Percentiles rank a stretch among this genome's conserved stretches.
Conservation (phyloP, 371 early-diverging fungal genomes). For the Phascolomyces articulosus region DNA sequence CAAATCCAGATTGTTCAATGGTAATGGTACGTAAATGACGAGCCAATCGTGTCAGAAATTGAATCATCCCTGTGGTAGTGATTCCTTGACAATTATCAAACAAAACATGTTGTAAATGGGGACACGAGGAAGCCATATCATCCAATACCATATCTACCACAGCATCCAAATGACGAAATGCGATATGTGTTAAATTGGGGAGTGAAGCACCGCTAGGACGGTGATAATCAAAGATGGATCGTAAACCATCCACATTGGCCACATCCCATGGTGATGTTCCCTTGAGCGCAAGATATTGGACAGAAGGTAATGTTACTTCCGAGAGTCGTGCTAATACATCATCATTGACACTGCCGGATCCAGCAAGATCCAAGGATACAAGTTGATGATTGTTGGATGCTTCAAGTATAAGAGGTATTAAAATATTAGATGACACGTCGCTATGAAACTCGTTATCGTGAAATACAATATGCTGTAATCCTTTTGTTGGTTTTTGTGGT, state of each 20-base stretch:
- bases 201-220: no score
- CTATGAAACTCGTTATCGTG: background rate
- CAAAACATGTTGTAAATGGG: background rate
- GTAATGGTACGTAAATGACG: background rate
- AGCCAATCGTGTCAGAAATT: background rate
- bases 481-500: background rate
- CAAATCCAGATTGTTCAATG: background rate
- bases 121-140: background rate
- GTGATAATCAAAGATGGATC: background rate
- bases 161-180: background rate
- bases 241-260: background rate
- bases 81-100: background rate
- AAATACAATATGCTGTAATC: background rate
- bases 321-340: background rate
- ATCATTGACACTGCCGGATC: background rate
- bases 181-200: background rate
- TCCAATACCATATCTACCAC: background rate
- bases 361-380: background rate
- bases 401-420: background rate
- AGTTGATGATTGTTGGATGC: background rate
- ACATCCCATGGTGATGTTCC: background rate
- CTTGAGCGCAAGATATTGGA: background rate
- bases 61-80: background rate
- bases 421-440: background rate
- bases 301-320: background rate